phyloP scores from a whole-genome alignment of 805 yeast species.

The Wickerhamiella nectarea region DNA sequence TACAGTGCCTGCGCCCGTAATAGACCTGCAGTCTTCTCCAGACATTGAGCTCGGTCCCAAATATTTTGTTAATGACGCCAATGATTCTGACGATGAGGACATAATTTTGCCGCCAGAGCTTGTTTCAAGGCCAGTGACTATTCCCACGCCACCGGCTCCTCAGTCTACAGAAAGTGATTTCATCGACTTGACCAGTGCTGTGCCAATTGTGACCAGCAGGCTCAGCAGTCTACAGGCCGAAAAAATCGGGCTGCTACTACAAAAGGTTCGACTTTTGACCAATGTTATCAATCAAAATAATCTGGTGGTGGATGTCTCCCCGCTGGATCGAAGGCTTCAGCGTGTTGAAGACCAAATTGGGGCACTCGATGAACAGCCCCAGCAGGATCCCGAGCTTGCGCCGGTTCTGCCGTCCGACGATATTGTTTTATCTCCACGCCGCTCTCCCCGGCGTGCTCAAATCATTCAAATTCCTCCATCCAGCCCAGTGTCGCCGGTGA shows the following conservation, averaged over 20 bases:
- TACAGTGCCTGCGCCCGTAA: too few relatives aligned
- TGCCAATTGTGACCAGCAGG: background rate
- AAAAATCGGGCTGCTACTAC: constrained; percentile 19
- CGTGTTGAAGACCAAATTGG: constrained; percentile 13
- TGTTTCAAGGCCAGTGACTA: background rate
- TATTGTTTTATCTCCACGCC: background rate
- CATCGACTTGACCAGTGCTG: background rate
- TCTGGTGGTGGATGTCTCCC: constrained; percentile 3
- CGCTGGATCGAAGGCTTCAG: constrained; percentile 12
- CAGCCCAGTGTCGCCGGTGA: too few relatives aligned
- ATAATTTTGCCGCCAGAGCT: background rate
- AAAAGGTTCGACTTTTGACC: constrained; percentile 12
- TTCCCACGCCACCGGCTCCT: background rate
- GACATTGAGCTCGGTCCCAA: too few relatives aligned
- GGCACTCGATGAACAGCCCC: background rate
- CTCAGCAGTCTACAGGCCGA: constrained; percentile 14
- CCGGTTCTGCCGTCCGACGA: background rate
- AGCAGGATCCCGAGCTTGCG: background rate
- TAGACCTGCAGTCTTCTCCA: too few relatives aligned
- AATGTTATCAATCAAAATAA: background rate
- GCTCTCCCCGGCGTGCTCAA: too few relatives aligned
- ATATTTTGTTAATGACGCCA: too few relatives aligned
- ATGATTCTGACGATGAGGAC: background rate
- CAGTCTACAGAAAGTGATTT: too few relatives aligned
- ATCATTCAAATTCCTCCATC: too few relatives aligned